Evolutionary conservation across 108 stramenopile genomes (phyloP).

Genomic region (Nitzschia sp.): DNA sequence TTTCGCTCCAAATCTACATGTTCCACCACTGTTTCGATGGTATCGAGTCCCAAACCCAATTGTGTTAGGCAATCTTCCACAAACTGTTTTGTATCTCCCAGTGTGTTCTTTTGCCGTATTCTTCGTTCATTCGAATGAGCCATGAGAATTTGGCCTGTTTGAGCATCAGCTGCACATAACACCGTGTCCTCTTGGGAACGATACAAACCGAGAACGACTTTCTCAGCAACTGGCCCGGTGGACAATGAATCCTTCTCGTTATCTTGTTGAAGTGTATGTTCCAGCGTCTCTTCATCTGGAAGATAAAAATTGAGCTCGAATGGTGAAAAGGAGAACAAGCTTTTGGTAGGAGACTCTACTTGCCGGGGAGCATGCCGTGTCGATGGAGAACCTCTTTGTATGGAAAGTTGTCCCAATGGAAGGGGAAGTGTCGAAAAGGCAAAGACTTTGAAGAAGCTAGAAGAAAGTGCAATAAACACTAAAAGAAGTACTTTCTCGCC

Average conservation of each 20-base stretch:
- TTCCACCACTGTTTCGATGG: slow-evolving; percentile 78
- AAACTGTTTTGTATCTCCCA: slow-evolving; percentile 77
- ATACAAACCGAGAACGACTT: slow-evolving; percentile 87
- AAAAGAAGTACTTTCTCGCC: no score
- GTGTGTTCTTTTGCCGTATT: slow-evolving; percentile 83
- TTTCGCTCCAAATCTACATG: slow-evolving; percentile 95
- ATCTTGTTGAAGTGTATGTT: no score
- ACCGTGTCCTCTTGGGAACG: slow-evolving; percentile 92
- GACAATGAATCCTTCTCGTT: no score
- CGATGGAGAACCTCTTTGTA: no score
- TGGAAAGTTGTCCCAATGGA: no score
- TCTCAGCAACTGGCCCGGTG: slow-evolving; percentile 30
- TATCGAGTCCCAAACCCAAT: slow-evolving; percentile 73
- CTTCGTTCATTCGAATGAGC: slow-evolving; percentile 89
- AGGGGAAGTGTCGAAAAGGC: no score
- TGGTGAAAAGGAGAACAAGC: slow-evolving; percentile 34
- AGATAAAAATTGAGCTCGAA: slow-evolving; percentile 76
- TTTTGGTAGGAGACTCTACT: no score
- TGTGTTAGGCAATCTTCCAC: slow-evolving; percentile 78
- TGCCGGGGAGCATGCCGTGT: no score
- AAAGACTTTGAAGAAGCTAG: no score
- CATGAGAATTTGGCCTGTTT: slow-evolving; percentile 82
- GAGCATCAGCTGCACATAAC: slow-evolving; percentile 76
- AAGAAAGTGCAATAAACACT: no score
- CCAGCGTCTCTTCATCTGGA: slow-evolving; percentile 31